phyloP scores from a whole-genome alignment of 2,329 filamentous ascomycete genomes.

The Clarireedia monteithiana region DNA sequence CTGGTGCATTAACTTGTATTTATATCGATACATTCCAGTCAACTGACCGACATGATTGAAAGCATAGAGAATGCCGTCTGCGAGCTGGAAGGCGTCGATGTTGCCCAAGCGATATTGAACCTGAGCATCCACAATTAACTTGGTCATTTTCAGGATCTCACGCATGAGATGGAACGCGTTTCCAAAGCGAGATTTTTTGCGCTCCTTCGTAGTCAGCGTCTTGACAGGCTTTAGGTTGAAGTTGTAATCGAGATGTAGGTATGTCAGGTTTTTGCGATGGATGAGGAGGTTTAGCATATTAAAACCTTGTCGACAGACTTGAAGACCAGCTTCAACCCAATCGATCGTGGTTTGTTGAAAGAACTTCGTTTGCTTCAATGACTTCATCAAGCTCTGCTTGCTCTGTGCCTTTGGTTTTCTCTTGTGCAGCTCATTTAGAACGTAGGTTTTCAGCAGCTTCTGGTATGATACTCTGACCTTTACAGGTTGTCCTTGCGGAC shows the following conservation, averaged over 20 bases:
- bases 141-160: constrained; percentile 90
- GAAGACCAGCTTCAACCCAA: constrained; percentile 97
- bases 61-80: constrained; percentile 96
- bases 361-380: constrained; percentile 93
- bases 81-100: constrained; percentile 97
- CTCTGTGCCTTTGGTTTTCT: constrained; percentile 92
- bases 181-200: constrained; percentile 98
- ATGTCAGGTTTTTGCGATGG: constrained; percentile 96
- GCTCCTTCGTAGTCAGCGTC: constrained; percentile 95
- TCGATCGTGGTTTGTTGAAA: constrained; percentile 99
- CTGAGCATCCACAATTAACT: constrained; percentile 96
- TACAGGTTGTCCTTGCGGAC: constrained; percentile 81
- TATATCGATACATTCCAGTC: constrained; percentile 99
- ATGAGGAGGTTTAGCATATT: constrained; percentile 99
- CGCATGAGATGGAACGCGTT: constrained; percentile 99
- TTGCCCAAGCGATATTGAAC: constrained; percentile 97
- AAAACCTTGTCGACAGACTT: constrained; percentile 96
- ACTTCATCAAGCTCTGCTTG: constrained; percentile 84
- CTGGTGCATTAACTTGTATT: constrained; percentile 99
- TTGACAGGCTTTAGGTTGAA: constrained; percentile 99
- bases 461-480: constrained; percentile 98
- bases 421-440: constrained; percentile 94
- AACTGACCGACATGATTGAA: constrained; percentile 99
- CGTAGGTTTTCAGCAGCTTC: constrained; percentile 91
- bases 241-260: constrained; percentile 97